These are phyloP conservation scores for Coffea eugenioides DNA, from an alignment of 257 asterid species.

Conservation along the genomic window DNA sequence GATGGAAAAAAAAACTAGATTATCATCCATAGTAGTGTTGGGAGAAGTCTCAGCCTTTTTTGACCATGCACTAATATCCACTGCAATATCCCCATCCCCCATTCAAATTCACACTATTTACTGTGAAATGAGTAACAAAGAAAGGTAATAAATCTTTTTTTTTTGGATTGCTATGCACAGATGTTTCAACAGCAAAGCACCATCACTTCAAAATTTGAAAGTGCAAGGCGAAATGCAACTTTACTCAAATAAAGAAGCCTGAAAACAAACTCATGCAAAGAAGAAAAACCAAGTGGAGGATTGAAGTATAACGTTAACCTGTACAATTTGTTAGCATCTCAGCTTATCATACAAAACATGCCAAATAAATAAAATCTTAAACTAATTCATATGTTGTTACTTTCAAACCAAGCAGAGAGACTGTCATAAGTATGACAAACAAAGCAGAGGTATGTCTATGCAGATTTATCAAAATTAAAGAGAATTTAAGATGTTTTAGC, in stretches of 20 bases:
- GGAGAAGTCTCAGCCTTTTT: neutral
- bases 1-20: neutral
- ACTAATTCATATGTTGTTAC: neutral
- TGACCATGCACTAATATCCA: neutral
- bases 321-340: neutral
- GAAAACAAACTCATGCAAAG: neutral
- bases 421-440: neutral
- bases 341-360: neutral
- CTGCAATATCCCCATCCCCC: neutral
- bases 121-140: neutral
- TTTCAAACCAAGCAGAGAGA: neutral
- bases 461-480: neutral
- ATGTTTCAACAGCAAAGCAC: neutral
- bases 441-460: neutral
- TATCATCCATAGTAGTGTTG: neutral
- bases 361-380: neutral
- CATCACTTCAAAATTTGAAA: neutral
- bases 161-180: neutral
- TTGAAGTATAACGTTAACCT: neutral
- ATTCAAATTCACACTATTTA: neutral
- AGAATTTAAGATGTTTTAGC: neutral
- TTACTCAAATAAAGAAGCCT: neutral
- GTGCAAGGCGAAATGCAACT: too few species aligned
- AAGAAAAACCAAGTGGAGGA: neutral
- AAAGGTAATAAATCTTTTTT: neutral